These are phyloP conservation scores for Aquilaria agallochum DNA, from an alignment of 441 rosid species.

Conservation along the genomic window DNA sequence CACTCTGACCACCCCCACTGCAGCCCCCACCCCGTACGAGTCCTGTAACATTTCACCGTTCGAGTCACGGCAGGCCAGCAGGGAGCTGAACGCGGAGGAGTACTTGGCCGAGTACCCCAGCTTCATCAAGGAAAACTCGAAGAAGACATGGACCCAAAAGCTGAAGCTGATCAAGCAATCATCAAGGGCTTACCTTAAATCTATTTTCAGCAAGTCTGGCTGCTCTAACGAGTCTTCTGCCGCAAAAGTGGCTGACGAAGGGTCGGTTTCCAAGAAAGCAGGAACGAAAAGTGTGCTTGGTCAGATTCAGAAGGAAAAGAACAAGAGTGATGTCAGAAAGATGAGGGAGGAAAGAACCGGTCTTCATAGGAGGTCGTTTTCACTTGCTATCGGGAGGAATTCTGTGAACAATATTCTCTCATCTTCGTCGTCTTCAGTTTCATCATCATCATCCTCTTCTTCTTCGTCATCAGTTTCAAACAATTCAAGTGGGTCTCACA, in stretches of 20 bases:
- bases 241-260: conserved; percentile 46
- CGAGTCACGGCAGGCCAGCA: conserved; percentile 61
- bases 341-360: conserved; percentile 15
- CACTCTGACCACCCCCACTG: conserved; percentile 47
- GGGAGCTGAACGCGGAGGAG: conserved; percentile 67
- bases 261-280: conserved; percentile 31
- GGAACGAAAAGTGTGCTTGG: conserved; percentile 43
- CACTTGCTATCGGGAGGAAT: conserved; percentile 53
- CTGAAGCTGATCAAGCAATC: conserved; percentile 53
- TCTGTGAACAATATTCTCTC: conserved; percentile 35
- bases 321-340: conserved; percentile 23
- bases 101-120: conserved; percentile 35
- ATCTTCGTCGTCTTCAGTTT: conserved; percentile 28
- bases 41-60: conserved; percentile 61
- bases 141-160: conserved; percentile 73
- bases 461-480: conserved; percentile 45
- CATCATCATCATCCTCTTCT: conserved; percentile 28
- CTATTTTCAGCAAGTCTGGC: conserved; percentile 58
- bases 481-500: conserved; percentile 31
- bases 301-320: conserved; percentile 39
- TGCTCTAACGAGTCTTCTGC: conserved; percentile 48
- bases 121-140: conserved; percentile 32
- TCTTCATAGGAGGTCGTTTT: conserved; percentile 69
- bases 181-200: conserved; percentile 50
- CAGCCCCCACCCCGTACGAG: conserved; percentile 65